Base-by-base conservation (phyloP, 495 filamentous ascomycete species). In the Eremomyces bilateralis region DNA sequence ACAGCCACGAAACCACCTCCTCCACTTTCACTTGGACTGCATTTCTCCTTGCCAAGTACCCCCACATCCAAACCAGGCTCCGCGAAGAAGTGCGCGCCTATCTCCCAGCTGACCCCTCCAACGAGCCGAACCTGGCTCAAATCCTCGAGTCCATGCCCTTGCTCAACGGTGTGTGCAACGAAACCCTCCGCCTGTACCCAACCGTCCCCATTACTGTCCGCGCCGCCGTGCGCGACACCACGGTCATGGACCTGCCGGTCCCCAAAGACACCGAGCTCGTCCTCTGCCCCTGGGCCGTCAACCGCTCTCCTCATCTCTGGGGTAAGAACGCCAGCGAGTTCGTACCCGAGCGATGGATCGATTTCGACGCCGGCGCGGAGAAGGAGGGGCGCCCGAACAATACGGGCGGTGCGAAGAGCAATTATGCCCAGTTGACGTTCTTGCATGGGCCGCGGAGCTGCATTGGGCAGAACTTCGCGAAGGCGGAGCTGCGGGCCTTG, bases 1-100 rank as follows among this genome's bases (percentile, higher is more conserved):
- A 15, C 25, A 57, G 51, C 17, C 64, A 68, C 34, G 65, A 68
- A 54, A 68, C 65, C 15, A 67, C 63, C 1, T 62, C 63, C 30
- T 54, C 53, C 16, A 62, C 65, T 21, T 46, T 70, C 3, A 63
- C 63, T 20, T 68, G 64, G 61, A 52, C 60, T 15, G 56, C 56
- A 24, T 63, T 64, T 39, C 58, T 70, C 4, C 49, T 68, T 1
- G 51, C 56, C 32, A 54, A 49, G 1, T 39, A 68, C 39, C 62
- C 63, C 4, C 46, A 60, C 2, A 42, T 58, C 3, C 65, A 69
- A 45, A 47, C 35, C 2, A 50, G 50, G 0, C 55, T 68, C 0
- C 62, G 64, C 5, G 43, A 49, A 0, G 65, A 68, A 44, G 54
- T 67, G 36, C 60, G 55, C 22, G 31, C 48, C 1, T 42, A 44